These are phyloP conservation scores for Chaetomium tenue DNA, from an alignment of 495 filamentous ascomycete genomes.

Conservation along the genomic window DNA sequence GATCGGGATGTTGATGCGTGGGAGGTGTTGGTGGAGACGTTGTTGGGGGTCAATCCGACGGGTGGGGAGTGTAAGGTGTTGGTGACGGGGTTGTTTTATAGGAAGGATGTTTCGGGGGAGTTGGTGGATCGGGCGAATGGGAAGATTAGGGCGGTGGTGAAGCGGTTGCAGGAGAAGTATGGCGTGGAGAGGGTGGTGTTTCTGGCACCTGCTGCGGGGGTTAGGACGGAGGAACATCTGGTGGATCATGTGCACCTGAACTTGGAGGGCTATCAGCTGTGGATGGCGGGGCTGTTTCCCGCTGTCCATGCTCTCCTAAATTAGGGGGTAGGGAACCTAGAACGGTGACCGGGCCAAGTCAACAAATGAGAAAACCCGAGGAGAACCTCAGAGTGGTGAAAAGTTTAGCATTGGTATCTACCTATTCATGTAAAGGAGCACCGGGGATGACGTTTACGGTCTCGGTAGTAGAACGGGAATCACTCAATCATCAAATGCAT, in stretches of 20 bases:
- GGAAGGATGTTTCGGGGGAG: constrained; percentile 19
- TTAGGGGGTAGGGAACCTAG: background rate
- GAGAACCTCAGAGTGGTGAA: too few relatives aligned
- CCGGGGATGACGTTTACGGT: too few relatives aligned
- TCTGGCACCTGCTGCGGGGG: constrained; percentile 10
- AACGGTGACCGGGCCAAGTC: constrained; percentile 27
- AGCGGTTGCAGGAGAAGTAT: background rate
- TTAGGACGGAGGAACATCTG: constrained; percentile 25
- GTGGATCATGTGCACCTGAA: constrained; percentile 38
- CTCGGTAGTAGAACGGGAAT: too few relatives aligned
- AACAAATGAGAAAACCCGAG: too few relatives aligned
- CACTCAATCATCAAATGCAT: too few relatives aligned
- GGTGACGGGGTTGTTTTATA: constrained; percentile 24
- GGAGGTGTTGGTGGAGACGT: constrained; percentile 28
- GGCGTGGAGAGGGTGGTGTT: constrained; percentile 16
- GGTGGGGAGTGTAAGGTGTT: constrained; percentile 15
- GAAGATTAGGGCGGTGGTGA: constrained; percentile 14
- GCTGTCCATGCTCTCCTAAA: background rate
- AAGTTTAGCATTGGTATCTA: too few relatives aligned
- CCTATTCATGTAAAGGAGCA: too few relatives aligned
- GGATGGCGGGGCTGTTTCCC: constrained; percentile 23
- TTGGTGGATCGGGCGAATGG: constrained; percentile 23
- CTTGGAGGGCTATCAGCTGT: constrained; percentile 33
- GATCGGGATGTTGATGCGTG: constrained; percentile 23
- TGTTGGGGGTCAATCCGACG: constrained; percentile 19